Conservation (phyloP, 2,329 filamentous ascomycete species). For the Sphaerostilbella broomeana region DNA sequence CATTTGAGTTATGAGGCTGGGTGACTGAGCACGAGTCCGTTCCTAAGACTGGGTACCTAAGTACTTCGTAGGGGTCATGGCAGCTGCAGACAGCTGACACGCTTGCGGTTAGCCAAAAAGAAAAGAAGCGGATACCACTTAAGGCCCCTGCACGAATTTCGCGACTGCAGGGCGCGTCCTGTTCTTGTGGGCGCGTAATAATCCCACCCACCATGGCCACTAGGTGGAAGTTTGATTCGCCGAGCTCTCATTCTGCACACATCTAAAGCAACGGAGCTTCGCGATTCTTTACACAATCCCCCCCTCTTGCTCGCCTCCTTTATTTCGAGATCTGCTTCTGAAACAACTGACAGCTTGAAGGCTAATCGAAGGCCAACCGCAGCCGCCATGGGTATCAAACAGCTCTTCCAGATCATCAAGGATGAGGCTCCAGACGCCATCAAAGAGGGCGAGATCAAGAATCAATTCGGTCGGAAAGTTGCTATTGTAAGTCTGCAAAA, state of each 20-base stretch:
- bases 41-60: no score
- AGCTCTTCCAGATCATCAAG: slow-evolving; percentile 74
- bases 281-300: background rate
- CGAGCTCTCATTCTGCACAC: slow-evolving; percentile 1
- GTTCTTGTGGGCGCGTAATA: no score
- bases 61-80: background rate
- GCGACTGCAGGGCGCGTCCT: no score
- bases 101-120: no score
- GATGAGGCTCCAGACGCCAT: slow-evolving; percentile 93
- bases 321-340: no score
- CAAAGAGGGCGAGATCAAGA: slow-evolving; percentile 97
- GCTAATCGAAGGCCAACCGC: background rate
- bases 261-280: background rate
- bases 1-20: no score
- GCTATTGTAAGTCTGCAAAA: slow-evolving; percentile 67
- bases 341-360: no score
- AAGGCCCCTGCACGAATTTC: slow-evolving; percentile 22
- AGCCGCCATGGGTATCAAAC: slow-evolving; percentile 57
- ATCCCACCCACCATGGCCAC: no score
- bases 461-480: slow-evolving; percentile 96
- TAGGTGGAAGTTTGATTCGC: background rate
- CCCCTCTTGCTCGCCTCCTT: no score
- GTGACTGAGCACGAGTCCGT: no score
- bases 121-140: slow-evolving; percentile 24
- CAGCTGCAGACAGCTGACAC: background rate